Conservation (phyloP, 352 stramenopile species). For the Pythium biforme region DNA sequence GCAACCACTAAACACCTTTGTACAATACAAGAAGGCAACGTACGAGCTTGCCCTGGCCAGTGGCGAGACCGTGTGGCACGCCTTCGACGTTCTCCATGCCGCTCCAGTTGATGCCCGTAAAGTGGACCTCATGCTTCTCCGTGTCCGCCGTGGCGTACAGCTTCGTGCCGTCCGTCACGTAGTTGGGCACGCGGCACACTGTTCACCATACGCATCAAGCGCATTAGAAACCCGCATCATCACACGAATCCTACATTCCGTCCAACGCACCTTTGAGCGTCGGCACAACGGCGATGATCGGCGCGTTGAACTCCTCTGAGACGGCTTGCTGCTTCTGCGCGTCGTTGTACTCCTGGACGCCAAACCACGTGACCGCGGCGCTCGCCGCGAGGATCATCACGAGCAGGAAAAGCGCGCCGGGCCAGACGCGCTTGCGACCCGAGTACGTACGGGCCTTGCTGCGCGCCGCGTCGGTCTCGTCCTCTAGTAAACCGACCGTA, state of each 20-base stretch:
- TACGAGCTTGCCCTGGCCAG: slow-evolving; percentile 58
- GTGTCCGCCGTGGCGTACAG: slow-evolving; percentile 63
- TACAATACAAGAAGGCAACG: slow-evolving; percentile 4
- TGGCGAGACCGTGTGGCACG: slow-evolving; percentile 71
- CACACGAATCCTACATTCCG: not conserved
- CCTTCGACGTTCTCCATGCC: slow-evolving; percentile 83
- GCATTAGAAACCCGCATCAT: not conserved
- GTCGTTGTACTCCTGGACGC: slow-evolving; percentile 50
- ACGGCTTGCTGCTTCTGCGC: slow-evolving; percentile 67
- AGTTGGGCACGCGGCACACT: slow-evolving; percentile 76
- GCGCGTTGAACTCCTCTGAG: slow-evolving; percentile 45
- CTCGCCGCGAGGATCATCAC: slow-evolving; percentile 47
- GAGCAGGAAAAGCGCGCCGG: slow-evolving; percentile 69
- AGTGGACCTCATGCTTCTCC: slow-evolving; percentile 59
- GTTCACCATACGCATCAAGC: not conserved
- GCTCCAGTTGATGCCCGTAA: slow-evolving; percentile 88
- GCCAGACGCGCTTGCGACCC: slow-evolving; percentile 78
- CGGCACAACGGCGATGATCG: slow-evolving; percentile 33
- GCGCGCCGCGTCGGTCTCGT: slow-evolving; percentile 20
- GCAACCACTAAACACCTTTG: not conserved
- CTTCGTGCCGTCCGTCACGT: slow-evolving; percentile 52
- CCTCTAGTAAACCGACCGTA: slow-evolving; percentile 66
- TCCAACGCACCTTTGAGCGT: slow-evolving; percentile 41
- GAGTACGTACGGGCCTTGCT: slow-evolving; percentile 38
- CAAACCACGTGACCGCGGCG: slow-evolving; percentile 64